Evolutionary conservation across 495 filamentous ascomycete genomes (phyloP).

Genomic region (Letharia columbiana): DNA sequence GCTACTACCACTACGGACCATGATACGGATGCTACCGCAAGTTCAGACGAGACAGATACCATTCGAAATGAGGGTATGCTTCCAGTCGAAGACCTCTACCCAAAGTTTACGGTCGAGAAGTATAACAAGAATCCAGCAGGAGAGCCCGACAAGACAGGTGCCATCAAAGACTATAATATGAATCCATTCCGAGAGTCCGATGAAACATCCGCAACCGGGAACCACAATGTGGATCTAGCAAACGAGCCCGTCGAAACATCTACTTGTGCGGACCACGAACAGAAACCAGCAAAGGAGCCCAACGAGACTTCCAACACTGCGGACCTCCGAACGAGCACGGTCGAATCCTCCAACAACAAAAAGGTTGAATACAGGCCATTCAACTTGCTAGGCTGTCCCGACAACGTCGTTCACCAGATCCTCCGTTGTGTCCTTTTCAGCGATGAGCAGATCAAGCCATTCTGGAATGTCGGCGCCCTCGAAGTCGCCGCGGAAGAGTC

Average conservation of each 20-base stretch:
- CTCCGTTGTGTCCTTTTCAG: not conserved
- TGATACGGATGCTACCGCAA: not conserved
- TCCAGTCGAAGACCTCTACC: not conserved
- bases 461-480: slow-evolving; percentile 5
- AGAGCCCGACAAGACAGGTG: too few relatives aligned
- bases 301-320: not conserved
- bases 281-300: not conserved
- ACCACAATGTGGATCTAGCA: not conserved
- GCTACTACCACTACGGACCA: not conserved
- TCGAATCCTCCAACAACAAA: not conserved
- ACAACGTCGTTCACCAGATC: not conserved
- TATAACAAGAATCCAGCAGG: not conserved
- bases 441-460: not conserved
- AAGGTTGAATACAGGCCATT: not conserved
- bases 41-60: not conserved
- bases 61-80: not conserved
- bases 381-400: not conserved
- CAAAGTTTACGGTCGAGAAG: not conserved
- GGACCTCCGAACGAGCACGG: not conserved
- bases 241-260: not conserved
- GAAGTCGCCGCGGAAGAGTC: not conserved
- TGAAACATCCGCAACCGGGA: not conserved
- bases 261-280: not conserved
- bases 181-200: not conserved
- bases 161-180: too few relatives aligned